A percentile compares a stretch with the other conserved stretches of the same genome.
Evolutionary conservation across 2,329 filamentous ascomycete species (phyloP).

Genomic region (Sporothrix inflata): DNA sequence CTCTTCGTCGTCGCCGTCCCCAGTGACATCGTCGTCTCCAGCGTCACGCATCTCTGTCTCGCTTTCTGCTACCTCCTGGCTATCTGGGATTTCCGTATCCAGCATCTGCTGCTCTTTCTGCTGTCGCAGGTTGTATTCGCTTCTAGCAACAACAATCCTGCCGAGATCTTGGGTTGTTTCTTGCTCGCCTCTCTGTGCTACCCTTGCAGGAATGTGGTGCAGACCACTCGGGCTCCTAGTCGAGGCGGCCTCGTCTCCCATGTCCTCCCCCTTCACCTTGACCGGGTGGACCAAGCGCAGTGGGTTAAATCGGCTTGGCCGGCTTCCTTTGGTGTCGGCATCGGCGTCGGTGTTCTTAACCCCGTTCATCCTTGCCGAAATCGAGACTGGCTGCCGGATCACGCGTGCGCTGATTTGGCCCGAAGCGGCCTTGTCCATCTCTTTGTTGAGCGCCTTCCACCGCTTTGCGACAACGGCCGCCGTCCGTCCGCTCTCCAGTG

Average conservation of each 20-base stretch:
- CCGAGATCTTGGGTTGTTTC: not conserved
- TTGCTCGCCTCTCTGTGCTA: not conserved
- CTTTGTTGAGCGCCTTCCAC: conserved; percentile 21
- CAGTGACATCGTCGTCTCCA: not conserved
- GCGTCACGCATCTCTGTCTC: not conserved
- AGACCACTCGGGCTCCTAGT: not conserved
- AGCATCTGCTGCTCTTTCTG: not conserved
- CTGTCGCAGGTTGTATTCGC: not conserved
- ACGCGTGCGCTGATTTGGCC: not conserved
- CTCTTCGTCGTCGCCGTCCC: not conserved
- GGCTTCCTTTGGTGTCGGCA: not conserved
- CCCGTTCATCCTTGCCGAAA: not conserved
- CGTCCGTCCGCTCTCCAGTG: conserved; percentile 18
- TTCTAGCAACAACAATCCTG: conserved; percentile 25
- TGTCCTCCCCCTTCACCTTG: conserved; percentile 20
- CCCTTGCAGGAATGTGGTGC: not conserved
- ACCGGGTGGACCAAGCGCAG: conserved; percentile 2
- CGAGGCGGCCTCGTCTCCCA: not conserved
- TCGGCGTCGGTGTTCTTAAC: not conserved
- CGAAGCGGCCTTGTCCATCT: not conserved
- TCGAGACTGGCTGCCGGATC: conserved; percentile 1
- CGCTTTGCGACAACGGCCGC: conserved; percentile 11
- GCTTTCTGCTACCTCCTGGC: not conserved
- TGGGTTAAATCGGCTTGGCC: conserved; percentile 10
- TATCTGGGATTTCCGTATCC: not conserved